Evolutionary conservation across 148 eudicot genomes (phyloP).

Genomic region (Polygonum maritimum): DNA sequence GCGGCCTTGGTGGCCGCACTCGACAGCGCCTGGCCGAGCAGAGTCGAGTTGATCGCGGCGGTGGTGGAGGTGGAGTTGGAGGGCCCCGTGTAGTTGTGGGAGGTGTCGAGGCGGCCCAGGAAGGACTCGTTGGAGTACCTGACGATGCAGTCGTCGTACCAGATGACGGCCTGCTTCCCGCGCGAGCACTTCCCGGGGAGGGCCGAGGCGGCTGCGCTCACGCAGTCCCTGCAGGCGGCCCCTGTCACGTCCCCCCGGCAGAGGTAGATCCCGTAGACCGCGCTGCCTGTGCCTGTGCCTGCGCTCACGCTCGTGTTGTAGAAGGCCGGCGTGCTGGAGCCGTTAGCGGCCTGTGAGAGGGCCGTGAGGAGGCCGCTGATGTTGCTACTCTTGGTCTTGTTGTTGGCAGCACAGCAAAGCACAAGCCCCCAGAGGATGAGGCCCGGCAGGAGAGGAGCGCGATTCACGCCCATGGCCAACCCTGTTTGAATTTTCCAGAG

Average conservation of each 20-base stretch:
- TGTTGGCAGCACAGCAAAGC: background rate
- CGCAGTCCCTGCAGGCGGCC: constrained; percentile 17
- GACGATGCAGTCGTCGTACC: constrained; percentile 32
- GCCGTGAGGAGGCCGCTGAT: background rate
- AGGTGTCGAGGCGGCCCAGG: constrained; percentile 6
- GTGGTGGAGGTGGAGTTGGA: background rate
- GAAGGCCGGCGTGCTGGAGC: background rate
- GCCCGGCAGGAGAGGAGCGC: background rate
- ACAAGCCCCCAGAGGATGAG: background rate
- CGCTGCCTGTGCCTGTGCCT: background rate
- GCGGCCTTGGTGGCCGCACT: constrained; percentile 21
- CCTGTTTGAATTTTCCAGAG: too few species aligned
- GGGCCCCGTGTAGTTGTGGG: background rate
- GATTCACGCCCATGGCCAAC: background rate
- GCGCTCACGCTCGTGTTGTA: constrained; percentile 3
- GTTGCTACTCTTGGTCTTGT: background rate
- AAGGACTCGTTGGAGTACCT: constrained; percentile 32
- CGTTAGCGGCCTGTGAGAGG: background rate
- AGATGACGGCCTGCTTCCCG: constrained; percentile 26
- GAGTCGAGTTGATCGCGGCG: background rate
- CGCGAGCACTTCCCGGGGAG: constrained; percentile 19
- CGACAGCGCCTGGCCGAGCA: constrained; percentile 15
- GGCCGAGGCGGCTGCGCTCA: constrained; percentile 11
- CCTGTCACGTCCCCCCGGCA: constrained; percentile 19
- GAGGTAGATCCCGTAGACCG: constrained; percentile 23